phyloP scores from a whole-genome alignment of 2,329 filamentous ascomycete genomes.

The Emergomyces pasteurianus region DNA sequence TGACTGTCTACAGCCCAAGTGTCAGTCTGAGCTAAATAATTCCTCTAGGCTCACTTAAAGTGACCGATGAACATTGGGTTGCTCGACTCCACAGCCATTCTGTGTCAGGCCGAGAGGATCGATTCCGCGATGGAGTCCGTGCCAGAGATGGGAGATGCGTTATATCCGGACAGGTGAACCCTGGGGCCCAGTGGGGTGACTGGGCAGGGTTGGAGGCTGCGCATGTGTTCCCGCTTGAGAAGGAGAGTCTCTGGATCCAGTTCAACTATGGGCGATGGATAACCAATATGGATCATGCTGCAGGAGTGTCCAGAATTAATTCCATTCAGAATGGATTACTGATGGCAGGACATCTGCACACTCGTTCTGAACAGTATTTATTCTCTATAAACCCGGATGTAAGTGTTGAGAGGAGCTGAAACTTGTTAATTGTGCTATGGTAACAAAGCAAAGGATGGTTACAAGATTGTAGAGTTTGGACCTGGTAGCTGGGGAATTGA shows the following conservation, averaged over 20 bases:
- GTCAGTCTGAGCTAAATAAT: conserved; percentile 1
- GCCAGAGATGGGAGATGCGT: conserved; percentile 14
- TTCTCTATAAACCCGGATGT: conserved; percentile 12
- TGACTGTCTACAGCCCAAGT: background rate
- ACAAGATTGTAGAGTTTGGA: conserved; percentile 9
- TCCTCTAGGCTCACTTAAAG: conserved; percentile 8
- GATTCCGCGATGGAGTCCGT: conserved; percentile 13
- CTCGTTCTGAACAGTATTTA: conserved; percentile 9
- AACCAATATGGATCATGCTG: conserved; percentile 7
- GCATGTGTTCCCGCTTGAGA: conserved; percentile 17
- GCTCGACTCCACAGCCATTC: conserved; percentile 4
- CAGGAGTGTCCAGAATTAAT: conserved; percentile 8
- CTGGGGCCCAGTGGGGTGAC: background rate
- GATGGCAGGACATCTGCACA: conserved; percentile 4
- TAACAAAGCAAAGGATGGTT: conserved; percentile 10
- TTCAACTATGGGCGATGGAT: conserved; percentile 13
- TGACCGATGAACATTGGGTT: conserved; percentile 10
- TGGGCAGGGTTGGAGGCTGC: conserved; percentile 14
- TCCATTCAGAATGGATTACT: conserved; percentile 12
- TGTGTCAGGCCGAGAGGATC: conserved; percentile 6
- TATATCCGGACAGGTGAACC: conserved; percentile 11
- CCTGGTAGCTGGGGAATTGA: conserved; percentile 7
- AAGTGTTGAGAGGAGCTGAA: conserved; percentile 1
- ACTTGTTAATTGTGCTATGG: background rate
- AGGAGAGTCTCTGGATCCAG: conserved; percentile 13